Base-by-base conservation (phyloP, 768 basidiomycete genomes). In the Suillus variegatus region DNA sequence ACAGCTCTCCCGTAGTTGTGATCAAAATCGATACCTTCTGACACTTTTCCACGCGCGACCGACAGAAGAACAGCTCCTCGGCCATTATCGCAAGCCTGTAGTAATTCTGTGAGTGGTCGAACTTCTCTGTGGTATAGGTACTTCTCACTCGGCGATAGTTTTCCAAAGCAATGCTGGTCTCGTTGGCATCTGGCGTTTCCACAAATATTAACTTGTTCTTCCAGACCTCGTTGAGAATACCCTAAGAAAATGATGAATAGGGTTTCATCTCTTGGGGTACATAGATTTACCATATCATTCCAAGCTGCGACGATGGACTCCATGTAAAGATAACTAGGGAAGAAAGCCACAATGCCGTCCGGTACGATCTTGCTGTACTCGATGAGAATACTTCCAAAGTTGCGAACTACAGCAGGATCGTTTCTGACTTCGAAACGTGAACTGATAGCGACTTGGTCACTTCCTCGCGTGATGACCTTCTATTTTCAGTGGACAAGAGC, bases 1-100 rank as follows among this genome's bases (percentile, higher is more conserved):
- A 99, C 95, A 70, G 97, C 97, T 60, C 97, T 87, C 2, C 97
- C 97, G 74, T 99, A 99, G 76, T 99, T 98, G 78, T 99, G 97
- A 75, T 99, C 97, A 73, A 99, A 99, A 87, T 99, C 97, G 72
- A 99, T 99, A n/a, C 97, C 97, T 78, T 99, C 97, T 0, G 97
- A 99, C 0, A 99, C 97, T 77, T 99, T 99, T 4, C 97, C 97
- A 82, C 97, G 89, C 36, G 97, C 97, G 41, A 99, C 97, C 28
- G 97, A 98, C 47, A 99, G 82, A 38, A 99, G 82, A 36, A 99
- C 95, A 22, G 97, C 97, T 2, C 97, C 97, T 60, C 97, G 88
- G 49, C 97, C 97, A 74, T 99, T 99, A 77, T 99, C 95, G 76
- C 97, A 99, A 36, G 97, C 97, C 96, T 97, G 62, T 12, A 44